Evolutionary conservation across 257 asterid species (phyloP).

Genomic region (Jasminum sambac): DNA sequence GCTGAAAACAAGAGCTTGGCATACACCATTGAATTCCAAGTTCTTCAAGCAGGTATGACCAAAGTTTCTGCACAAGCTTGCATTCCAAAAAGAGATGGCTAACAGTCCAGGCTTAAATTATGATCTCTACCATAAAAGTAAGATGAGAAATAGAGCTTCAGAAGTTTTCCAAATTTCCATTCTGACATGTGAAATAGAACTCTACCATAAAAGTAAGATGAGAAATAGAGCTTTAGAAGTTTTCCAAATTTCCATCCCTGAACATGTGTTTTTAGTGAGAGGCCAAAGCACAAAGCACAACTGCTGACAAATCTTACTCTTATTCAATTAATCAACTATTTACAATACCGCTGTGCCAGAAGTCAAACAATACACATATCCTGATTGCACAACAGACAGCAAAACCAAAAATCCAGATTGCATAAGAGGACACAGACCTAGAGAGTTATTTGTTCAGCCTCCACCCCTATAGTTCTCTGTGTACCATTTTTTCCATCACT

Average conservation of each 20-base stretch:
- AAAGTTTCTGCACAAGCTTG: too few relatives aligned
- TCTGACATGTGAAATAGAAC: too few relatives aligned
- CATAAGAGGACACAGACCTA: not conserved
- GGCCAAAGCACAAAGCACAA: not conserved
- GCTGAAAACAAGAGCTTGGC: too few relatives aligned
- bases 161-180: not conserved
- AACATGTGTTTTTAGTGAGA: not conserved
- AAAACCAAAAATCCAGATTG: not conserved
- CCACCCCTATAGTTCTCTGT: too few relatives aligned
- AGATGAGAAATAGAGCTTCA: not conserved
- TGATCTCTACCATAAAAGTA: not conserved
- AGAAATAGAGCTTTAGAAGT: not conserved
- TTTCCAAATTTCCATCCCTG: not conserved
- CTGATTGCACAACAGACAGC: not conserved
- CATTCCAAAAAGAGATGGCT: too few relatives aligned
- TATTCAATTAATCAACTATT: not conserved
- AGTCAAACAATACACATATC: not conserved
- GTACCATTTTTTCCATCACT: too few relatives aligned
- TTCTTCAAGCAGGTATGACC: too few relatives aligned
- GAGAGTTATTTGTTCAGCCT: too few relatives aligned
- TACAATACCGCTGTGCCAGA: not conserved
- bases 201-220: not conserved
- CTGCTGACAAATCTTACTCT: not conserved
- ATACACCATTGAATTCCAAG: too few relatives aligned
- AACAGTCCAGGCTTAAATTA: not conserved